A percentile compares a stretch with the other conserved stretches of the same genome.
These are phyloP conservation scores for Jamesozyma hellenica DNA, from an alignment of 805 yeast species.

Conservation along the genomic window DNA sequence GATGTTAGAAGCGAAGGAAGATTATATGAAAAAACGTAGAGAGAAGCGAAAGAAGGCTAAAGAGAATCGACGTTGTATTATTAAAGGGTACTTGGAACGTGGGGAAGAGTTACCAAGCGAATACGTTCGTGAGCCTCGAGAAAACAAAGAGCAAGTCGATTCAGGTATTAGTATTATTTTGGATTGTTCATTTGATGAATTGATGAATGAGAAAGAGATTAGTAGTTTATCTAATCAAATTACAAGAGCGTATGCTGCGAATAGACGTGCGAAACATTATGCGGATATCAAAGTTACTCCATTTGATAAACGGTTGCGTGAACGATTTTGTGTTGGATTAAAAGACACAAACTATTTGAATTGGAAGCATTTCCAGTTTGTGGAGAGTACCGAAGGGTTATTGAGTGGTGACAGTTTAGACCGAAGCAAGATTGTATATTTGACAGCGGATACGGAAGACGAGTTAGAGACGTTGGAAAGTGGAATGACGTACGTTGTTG, in stretches of 20 bases:
- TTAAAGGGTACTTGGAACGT: constrained; percentile 29
- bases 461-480: constrained; percentile 52
- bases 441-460: constrained; percentile 82
- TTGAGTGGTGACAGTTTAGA: constrained; percentile 29
- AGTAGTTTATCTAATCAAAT: constrained; percentile 71
- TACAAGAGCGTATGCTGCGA: constrained; percentile 71
- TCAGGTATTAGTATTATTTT: constrained; percentile 51
- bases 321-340: constrained; percentile 57
- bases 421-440: constrained; percentile 44
- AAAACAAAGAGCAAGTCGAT: constrained; percentile 35
- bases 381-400: constrained; percentile 31
- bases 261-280: constrained; percentile 47
- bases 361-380: constrained; percentile 61
- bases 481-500: constrained; percentile 72
- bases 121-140: constrained; percentile 29
- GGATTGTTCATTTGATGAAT: constrained; percentile 85
- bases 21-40: constrained; percentile 42
- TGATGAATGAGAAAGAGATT: constrained; percentile 68
- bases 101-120: constrained; percentile 35
- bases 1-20: constrained; percentile 58
- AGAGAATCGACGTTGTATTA: constrained; percentile 32
- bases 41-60: constrained; percentile 44
- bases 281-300: constrained; percentile 54
- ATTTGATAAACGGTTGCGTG: constrained; percentile 53
- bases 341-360: constrained; percentile 41